phyloP scores from a whole-genome alignment of 768 basidiomycete genomes.

The Trametes coccinea region DNA sequence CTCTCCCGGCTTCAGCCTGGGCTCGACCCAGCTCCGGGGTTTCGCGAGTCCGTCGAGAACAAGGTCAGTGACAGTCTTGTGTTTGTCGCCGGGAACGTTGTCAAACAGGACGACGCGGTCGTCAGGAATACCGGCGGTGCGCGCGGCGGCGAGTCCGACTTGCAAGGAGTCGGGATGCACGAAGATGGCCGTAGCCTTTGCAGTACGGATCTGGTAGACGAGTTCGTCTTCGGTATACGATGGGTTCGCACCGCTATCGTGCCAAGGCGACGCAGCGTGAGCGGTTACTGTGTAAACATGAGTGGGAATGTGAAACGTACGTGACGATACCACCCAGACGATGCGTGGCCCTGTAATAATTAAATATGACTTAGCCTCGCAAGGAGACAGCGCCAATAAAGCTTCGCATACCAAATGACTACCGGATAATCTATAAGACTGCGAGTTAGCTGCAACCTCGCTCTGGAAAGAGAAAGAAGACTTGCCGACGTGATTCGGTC shows the following conservation, averaged over 20 bases:
- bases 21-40: conserved; percentile 47
- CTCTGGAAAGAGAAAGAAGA: background rate
- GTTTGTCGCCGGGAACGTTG: conserved; percentile 18
- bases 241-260: conserved; percentile 32
- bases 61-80: conserved; percentile 47
- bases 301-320: conserved; percentile 37
- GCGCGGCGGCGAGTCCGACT: conserved; percentile 27
- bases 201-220: conserved; percentile 31
- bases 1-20: conserved; percentile 54
- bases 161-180: conserved; percentile 27
- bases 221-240: conserved; percentile 34
- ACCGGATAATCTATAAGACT: conserved; percentile 27
- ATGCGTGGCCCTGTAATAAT: conserved; percentile 44
- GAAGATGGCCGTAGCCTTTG: conserved; percentile 29
- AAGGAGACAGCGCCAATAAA: too few species aligned
- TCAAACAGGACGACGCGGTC: conserved; percentile 29
- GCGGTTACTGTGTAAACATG: background rate
- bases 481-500: conserved; percentile 60
- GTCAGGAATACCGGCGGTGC: conserved; percentile 24
- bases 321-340: conserved; percentile 57
- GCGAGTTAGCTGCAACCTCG: background rate
- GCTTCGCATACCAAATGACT: conserved; percentile 25
- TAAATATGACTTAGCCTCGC: too few species aligned
- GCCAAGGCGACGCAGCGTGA: background rate
- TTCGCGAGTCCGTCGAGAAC: conserved; percentile 48